A percentile compares a stretch with the other conserved stretches of the same genome.
phyloP scores from a whole-genome alignment of 2,329 filamentous ascomycete genomes.

The Verticillium albo-atrum region DNA sequence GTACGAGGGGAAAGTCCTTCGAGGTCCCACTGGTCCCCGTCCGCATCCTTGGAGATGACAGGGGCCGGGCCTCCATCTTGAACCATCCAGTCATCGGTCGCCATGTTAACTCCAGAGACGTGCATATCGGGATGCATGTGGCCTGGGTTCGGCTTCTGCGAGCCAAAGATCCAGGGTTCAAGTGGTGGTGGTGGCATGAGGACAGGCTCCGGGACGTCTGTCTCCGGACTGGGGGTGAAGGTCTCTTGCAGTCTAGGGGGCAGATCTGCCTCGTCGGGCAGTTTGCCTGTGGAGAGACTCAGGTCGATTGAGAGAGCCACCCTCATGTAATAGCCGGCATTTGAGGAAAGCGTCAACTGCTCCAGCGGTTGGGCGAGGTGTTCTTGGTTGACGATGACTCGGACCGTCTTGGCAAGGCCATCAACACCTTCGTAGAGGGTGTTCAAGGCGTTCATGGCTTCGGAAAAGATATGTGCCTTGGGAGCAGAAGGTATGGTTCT shows the following conservation, averaged over 20 bases:
- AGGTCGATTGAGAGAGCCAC: background rate
- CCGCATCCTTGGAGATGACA: background rate
- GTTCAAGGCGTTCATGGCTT: background rate
- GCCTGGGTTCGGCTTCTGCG: background rate
- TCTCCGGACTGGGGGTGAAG: background rate
- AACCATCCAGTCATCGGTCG: background rate
- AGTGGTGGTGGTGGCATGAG: background rate
- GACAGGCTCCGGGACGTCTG: background rate
- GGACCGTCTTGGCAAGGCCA: background rate
- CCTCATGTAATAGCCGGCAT: background rate
- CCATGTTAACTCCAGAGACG: background rate
- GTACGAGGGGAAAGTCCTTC: background rate
- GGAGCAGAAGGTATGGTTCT: background rate
- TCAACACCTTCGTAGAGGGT: slow-evolving; percentile 1
- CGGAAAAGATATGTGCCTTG: background rate
- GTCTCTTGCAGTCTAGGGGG: background rate
- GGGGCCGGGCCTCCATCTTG: background rate
- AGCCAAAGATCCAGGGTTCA: background rate
- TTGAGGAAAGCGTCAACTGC: background rate
- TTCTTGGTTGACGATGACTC: background rate
- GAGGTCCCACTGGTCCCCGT: background rate
- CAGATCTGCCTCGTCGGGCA: background rate
- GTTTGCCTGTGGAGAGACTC: background rate
- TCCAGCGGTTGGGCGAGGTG: background rate
- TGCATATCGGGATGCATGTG: background rate